A percentile compares a stretch with the other conserved stretches of the same genome.
These are phyloP conservation scores for barley (Hordeum vulgare) DNA, from an alignment of 176 grass and related monocot species.

Conservation along the genomic window MorexV3_pseudomolecules_assembly NC_058524.1:41781752-41782251, in stretches of 20 bases:
- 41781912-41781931: not conserved
- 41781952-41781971: not conserved
- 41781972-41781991: conserved; percentile 7
- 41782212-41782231: not conserved
- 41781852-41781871: not conserved
- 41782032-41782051: not conserved
- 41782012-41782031: not conserved
- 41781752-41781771: not conserved
- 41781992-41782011: not conserved
- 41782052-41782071: not conserved
- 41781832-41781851: not conserved
- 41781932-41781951: not conserved
- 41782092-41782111: not conserved
- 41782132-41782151: not conserved
- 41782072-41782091: not conserved
- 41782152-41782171: not conserved
- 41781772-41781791: not conserved
- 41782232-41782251: not conserved
- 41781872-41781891: not conserved
- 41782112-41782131: conserved; percentile 4
- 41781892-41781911: not conserved
- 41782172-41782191: not conserved
- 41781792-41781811: not conserved
- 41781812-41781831: not conserved
- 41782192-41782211: not conserved